phyloP scores from a whole-genome alignment of 441 rosid species.

The Jatropha podagrica region DNA sequence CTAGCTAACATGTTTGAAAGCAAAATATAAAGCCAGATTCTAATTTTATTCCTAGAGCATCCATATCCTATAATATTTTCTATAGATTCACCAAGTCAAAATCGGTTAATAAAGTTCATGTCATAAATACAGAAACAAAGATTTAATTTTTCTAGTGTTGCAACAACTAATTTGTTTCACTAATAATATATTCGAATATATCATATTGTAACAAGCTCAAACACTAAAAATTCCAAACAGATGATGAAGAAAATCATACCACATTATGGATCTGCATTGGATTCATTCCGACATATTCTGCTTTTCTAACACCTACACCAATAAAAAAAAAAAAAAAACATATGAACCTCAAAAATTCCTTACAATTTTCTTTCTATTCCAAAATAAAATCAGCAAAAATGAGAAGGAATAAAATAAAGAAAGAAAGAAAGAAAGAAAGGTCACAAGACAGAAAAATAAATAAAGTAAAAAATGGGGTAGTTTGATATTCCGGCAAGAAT shows the following conservation, averaged over 20 bases:
- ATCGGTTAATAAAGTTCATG: background rate
- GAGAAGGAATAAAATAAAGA: no score
- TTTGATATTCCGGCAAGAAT: no score
- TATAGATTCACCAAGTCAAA: background rate
- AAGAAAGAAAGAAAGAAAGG: no score
- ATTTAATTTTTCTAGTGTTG: background rate
- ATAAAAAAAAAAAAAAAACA: background rate
- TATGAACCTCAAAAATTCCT: background rate
- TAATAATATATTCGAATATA: background rate
- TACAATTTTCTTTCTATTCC: no score
- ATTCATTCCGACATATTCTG: background rate
- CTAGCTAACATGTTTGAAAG: background rate
- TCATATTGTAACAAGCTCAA: background rate
- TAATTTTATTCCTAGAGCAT: background rate
- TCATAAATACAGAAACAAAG: background rate
- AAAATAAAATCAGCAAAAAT: no score
- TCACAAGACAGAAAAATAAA: no score
- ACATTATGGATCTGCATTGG: slow-evolving; percentile 7
- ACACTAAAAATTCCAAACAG: background rate
- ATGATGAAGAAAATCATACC: background rate
- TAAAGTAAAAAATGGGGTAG: no score
- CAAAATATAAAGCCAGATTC: background rate
- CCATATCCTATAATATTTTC: background rate
- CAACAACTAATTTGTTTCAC: background rate
- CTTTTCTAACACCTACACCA: slow-evolving; percentile 4